A percentile compares a stretch with the other conserved stretches of the same genome.
Conservation (phyloP, 2,329 filamentous ascomycete species). For the Calonectria pauciramosa region DNA sequence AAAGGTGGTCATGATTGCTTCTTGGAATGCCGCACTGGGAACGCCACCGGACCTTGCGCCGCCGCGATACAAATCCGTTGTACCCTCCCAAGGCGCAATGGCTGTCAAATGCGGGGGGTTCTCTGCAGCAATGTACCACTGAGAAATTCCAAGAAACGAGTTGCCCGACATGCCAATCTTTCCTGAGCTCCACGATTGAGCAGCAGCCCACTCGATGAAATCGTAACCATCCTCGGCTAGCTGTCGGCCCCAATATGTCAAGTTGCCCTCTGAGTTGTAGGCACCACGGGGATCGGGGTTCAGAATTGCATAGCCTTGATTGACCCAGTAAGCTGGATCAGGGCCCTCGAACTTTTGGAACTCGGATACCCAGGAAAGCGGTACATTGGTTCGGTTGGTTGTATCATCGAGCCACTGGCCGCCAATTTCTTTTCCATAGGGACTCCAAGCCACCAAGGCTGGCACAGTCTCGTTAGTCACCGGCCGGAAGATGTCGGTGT, state of each 20-base stretch:
- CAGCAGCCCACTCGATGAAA: background rate
- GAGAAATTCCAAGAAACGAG: background rate
- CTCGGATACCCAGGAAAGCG: background rate
- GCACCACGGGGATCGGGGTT: background rate
- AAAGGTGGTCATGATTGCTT: background rate
- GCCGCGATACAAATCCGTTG: background rate
- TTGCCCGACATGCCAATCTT: background rate
- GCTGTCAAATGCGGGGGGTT: background rate
- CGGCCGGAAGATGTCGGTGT: background rate
- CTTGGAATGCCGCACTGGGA: background rate
- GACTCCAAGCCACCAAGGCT: background rate
- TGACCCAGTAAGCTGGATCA: background rate
- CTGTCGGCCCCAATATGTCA: background rate
- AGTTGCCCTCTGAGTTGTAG: background rate
- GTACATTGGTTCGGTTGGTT: background rate
- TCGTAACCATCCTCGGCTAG: background rate
- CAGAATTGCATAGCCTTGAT: background rate
- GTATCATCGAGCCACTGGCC: background rate
- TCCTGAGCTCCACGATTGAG: background rate
- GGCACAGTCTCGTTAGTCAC: background rate
- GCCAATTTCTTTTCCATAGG: background rate
- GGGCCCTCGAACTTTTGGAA: conserved; percentile 2
- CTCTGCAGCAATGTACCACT: background rate
- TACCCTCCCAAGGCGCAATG: background rate
- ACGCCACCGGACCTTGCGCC: background rate